A percentile compares a stretch with the other conserved stretches of the same genome.
phyloP scores from a whole-genome alignment of 345 rosid species.

The Pugionium dolabratum region DNA sequence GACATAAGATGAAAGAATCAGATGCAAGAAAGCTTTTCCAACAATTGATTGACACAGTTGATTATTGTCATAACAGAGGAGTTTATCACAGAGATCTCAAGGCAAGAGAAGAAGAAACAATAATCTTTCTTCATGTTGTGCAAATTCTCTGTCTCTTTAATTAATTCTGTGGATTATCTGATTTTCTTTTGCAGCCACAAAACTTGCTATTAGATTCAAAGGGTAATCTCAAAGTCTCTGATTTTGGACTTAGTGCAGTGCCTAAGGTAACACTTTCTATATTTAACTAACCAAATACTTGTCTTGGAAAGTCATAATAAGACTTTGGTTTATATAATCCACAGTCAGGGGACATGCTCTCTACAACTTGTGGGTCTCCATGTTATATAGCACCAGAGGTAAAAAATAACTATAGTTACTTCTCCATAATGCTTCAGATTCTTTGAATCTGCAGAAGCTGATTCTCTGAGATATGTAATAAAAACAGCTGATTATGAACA shows the following conservation, averaged over 20 bases:
- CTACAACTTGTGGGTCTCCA: constrained; percentile 95
- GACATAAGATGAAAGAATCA: constrained; percentile 58
- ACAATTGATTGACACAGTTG: constrained; percentile 84
- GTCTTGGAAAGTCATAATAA: constrained; percentile 20
- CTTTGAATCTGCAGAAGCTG: constrained; percentile 22
- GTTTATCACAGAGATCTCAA: constrained; percentile 91
- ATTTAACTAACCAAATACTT: neutral
- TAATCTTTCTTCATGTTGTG: neutral
- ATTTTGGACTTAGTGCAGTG: constrained; percentile 79
- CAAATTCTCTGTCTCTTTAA: neutral
- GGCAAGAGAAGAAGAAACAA: constrained; percentile 38
- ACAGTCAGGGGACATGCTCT: constrained; percentile 75
- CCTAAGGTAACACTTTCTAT: constrained; percentile 50
- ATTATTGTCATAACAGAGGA: constrained; percentile 80
- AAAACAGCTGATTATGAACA: constrained; percentile 67
- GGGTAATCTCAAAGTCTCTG: constrained; percentile 86
- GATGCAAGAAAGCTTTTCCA: constrained; percentile 84
- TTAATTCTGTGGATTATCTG: neutral
- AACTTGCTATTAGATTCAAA: constrained; percentile 70
- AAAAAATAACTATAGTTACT: constrained; percentile 1
- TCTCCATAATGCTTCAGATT: neutral
- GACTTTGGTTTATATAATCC: constrained; percentile 9
- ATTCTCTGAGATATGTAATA: neutral
- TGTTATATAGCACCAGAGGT: constrained; percentile 96
- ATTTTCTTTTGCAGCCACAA: constrained; percentile 63